Base-by-base conservation (phyloP, 164 flowering plant genomes). In the Piper longum region DNA sequence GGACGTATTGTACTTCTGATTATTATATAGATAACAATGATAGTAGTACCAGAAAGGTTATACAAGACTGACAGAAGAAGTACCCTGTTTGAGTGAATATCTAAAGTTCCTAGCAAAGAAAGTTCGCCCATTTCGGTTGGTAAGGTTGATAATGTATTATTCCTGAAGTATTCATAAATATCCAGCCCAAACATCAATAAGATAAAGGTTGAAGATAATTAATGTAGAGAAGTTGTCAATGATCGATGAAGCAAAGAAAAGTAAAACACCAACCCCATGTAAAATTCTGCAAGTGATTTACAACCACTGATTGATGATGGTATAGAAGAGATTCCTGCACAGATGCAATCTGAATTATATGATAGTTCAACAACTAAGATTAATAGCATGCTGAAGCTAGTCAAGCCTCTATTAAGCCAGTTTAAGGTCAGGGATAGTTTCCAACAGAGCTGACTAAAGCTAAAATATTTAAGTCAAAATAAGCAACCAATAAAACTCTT, bases 41-140 rank as follows among this genome's bases (percentile, higher is more conserved):
- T 42, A 55, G 11, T 8, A 16, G 43, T 41, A 16, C 36, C 40
- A 19, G 12, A 62, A 52, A 52, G 61, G 60, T 45, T 39, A 59
- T 17, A 67, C 70, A 18, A 55, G 8, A 67, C 14, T 19, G 58
- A 7, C 36, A 26, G 26, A 14, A 26, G 41, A 26, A 62, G 19
- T 64, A 93, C 99, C 95, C 84, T 83, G 69, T 95, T 95, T 67
- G 96, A 90, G 76, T 83, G 97, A 71, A 95, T 93, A 85, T 95
- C 96, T 42, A 95, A 78, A 56, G 89, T 90, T 63, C 93, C 92
- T 59, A 90, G 70, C 16, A 61, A 69, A 63, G 88, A 77, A 64
- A 95, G 86, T 43, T 67, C 80, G 69, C 96, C 96, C 4, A 95
- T 70, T 74, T 84, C 96, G 26, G 76, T 70, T 54, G 99, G 96